A percentile compares a stretch with the other conserved stretches of the same genome.
Conservation (phyloP, 106 monocot genomes). For the Triglochin maritima region DNA sequence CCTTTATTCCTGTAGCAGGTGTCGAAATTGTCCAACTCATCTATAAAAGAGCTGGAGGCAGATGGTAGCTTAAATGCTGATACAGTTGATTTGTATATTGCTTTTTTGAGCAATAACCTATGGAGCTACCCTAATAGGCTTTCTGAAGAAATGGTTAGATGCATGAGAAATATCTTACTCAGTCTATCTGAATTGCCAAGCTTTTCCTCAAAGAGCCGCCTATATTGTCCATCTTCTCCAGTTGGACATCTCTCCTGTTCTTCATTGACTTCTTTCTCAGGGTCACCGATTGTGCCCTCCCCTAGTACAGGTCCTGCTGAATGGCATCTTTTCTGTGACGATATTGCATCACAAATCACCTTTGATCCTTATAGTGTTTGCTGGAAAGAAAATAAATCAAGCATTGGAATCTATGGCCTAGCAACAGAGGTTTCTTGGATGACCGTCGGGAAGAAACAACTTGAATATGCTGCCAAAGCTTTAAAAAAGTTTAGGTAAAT, state of each 20-base stretch:
- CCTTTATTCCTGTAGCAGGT: neutral
- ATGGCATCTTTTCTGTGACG: conserved; percentile 11
- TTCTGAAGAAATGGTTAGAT: conserved; percentile 22
- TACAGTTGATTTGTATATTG: too few species aligned
- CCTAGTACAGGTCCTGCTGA: conserved; percentile 4
- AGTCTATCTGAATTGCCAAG: conserved; percentile 9
- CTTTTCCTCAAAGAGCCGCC: neutral
- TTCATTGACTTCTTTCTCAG: conserved; percentile 12
- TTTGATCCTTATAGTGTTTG: conserved; percentile 69
- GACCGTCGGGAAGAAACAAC: conserved; percentile 76
- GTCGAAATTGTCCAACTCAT: neutral
- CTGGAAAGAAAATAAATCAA: conserved; percentile 39
- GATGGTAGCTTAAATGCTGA: too few species aligned
- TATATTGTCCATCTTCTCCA: conserved; percentile 7
- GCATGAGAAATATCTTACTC: conserved; percentile 26
- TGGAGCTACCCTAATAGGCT: conserved; percentile 15
- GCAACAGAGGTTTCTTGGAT: conserved; percentile 75
- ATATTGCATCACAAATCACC: conserved; percentile 6
- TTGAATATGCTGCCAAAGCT: conserved; percentile 80
- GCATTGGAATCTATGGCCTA: conserved; percentile 47
- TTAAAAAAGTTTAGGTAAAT: conserved; percentile 72
- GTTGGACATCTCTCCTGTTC: conserved; percentile 9
- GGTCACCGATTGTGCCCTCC: conserved; percentile 1
- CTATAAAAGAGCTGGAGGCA: neutral
- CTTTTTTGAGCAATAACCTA: neutral